Evolutionary conservation across 306 rosid species (phyloP), one percentile per base, ranked within the genome.

Genomic region (Luffa aegyptiaca): DNA sequence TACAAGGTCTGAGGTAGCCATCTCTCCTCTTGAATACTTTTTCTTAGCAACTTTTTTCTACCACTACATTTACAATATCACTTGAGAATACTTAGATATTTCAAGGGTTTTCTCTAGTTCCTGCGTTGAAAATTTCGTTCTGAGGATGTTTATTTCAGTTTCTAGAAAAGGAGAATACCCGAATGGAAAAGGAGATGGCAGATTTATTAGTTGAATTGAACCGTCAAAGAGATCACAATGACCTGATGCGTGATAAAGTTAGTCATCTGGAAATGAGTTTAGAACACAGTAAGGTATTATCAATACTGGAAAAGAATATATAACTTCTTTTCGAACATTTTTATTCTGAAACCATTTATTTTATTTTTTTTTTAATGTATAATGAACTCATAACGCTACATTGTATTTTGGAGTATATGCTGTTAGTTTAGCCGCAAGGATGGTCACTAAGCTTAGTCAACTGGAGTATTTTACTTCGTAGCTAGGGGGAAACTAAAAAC

Each of bases 1-100:
- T 76, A 62, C 92, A 80, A 87, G 88, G 88, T 90, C 90, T 62
- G 92, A 90, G 94, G 94, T 90, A 75, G 64, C 79, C 63, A 33
- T 75, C 48, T 52, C 45, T 75, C 63, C 79, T 75, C 33, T 75
- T 16, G 61, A 48, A 49, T 49, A 73, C 78, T 26, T 21, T 8
- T 39, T 59, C 53, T 20, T 8, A 11, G 31, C 21, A 16, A 41
- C 68, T 37, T 76, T 39, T 58, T 57, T 21, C 55, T 57, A n/a
- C 53, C 39, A 11, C 37, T n/a, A 10, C 21, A 26, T 77, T 41
- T 39, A 10, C 70, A 76, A 49, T 73, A 51, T 74, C 10, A n/a
- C 48, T 52, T 74, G 17, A 51, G 46, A 74, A 51, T 74, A 7
- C 37, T 51, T 51, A 4, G 6, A 13, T 51, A 51, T 31, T 46